Evolutionary conservation across 768 basidiomycete genomes (phyloP), one percentile per base, ranked within the genome.

Genomic region (Coprinopsis cinerea): DNA sequence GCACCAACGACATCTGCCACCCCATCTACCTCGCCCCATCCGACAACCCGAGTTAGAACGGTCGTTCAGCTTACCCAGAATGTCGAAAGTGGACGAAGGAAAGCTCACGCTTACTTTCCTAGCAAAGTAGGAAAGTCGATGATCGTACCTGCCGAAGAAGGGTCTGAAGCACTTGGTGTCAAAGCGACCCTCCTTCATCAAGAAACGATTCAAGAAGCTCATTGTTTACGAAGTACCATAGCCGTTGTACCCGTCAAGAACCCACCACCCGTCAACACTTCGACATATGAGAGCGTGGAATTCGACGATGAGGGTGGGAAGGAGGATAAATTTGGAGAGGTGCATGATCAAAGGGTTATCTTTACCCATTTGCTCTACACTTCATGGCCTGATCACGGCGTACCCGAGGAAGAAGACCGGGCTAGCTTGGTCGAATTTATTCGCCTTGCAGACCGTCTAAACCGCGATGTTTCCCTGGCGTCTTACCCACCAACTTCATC

Each of bases 311-410:
- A 45, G 42, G 45, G 46, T 26, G 56, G 57, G 39, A 53, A 45
- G 28, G 7, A 54, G 42, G 34, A 59, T 20, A 56, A 56, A 24
- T 51, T 58, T 48, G 54, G 47, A 28, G 47, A 61, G 20, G 58
- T 59, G 9, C 46, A 56, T 25, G 58, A 61, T 10, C 61, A 71
- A 34, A 57, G 74, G 17, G 61, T 81, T 44, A 62, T 72, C 25
- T 88, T 91, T 64, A 76, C 76, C 42, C 90, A 92, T 60, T 55
- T 92, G 64, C 63, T 90, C 27, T 92, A 83, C 59, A 67, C 71
- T 17, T 81, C 82, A 2, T 92, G 90, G 90, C 90, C 90, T 14
- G 90, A 92, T 63, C 82, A 89, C 56, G 86, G 88, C 23, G 79
- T 92, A n/a, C 90, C 90, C 9, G 62, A 73, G 34, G 70, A 69